These are phyloP conservation scores for Heritiera littoralis DNA, from an alignment of 345 rosid genomes.

Conservation along the genomic window DNA sequence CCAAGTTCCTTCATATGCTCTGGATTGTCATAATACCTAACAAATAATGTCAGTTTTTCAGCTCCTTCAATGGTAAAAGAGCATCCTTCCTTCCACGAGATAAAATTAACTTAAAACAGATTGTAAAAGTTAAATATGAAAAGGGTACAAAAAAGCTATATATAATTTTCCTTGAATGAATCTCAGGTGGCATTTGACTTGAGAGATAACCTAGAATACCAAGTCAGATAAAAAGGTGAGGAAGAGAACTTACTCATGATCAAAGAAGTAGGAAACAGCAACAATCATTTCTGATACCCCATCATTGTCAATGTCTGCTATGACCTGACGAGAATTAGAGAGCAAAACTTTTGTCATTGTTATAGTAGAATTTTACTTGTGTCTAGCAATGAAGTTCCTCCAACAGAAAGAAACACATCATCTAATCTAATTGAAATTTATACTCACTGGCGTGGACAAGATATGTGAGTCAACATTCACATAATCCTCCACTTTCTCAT, in stretches of 20 bases:
- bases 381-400: not conserved
- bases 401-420: slow-evolving; percentile 2
- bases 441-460: slow-evolving; percentile 92
- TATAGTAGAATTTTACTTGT: not conserved
- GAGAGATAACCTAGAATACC: not conserved
- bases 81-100: not conserved
- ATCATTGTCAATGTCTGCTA: slow-evolving; percentile 96
- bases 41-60: slow-evolving; percentile 11
- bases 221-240: slow-evolving; percentile 7
- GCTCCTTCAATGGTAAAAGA: not conserved
- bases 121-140: not conserved
- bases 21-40: slow-evolving; percentile 94
- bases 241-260: slow-evolving; percentile 76
- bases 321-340: slow-evolving; percentile 53
- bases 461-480: slow-evolving; percentile 90
- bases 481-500: slow-evolving; percentile 85
- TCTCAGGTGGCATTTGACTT: not conserved
- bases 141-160: not conserved
- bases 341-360: not conserved
- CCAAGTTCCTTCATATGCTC: slow-evolving; percentile 92
- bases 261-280: slow-evolving; percentile 95
- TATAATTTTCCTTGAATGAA: not conserved
- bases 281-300: slow-evolving; percentile 93
- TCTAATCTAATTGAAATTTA: slow-evolving; percentile 21
- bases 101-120: not conserved